A percentile compares a stretch with the other conserved stretches of the same genome.
phyloP scores from a whole-genome alignment of 2,329 filamentous ascomycete genomes.

The Botrytis porri region DNA sequence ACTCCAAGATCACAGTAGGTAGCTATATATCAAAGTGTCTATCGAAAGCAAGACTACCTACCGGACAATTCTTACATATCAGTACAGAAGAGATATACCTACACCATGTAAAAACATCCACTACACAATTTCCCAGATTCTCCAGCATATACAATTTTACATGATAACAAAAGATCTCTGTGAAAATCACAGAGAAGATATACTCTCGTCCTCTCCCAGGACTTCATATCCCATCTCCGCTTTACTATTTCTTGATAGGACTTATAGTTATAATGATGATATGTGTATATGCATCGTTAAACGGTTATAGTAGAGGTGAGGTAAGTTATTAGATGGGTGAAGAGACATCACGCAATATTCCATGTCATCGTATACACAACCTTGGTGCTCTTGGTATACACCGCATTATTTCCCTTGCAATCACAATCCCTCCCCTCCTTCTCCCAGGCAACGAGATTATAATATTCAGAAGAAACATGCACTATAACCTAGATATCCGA shows the following conservation, averaged over 20 bases:
- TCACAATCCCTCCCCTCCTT: background rate
- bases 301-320: too few species aligned
- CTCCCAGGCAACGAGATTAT: background rate
- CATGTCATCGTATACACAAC: background rate
- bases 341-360: background rate
- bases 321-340: background rate
- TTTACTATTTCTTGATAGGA: background rate
- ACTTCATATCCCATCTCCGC: fast-evolving
- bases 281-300: too few species aligned
- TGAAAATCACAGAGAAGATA: background rate
- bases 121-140: background rate
- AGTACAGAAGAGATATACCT: too few species aligned
- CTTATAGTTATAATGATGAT: background rate
- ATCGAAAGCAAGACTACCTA: too few species aligned
- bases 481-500: too few species aligned
- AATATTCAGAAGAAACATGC: too few species aligned
- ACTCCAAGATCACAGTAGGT: too few species aligned
- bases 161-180: background rate
- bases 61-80: too few species aligned
- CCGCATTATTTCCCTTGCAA: too few species aligned
- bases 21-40: too few species aligned
- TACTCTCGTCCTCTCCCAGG: background rate
- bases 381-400: too few species aligned
- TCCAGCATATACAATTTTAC: background rate
- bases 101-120: too few species aligned